Conservation (phyloP, 2,329 filamentous ascomycete species). For the Tothia fuscella region DNA sequence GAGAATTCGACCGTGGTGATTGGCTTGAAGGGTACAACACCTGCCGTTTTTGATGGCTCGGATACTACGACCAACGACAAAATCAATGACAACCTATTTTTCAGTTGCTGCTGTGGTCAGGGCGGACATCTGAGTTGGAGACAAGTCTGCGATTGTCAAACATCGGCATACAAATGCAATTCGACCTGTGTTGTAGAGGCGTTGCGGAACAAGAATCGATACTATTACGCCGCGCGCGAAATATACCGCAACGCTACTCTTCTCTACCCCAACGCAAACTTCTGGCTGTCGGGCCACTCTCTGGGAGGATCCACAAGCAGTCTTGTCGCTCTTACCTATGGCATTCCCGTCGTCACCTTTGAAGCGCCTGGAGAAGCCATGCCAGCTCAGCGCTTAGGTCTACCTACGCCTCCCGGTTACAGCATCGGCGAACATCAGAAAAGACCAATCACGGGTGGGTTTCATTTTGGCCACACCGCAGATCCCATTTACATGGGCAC, state of each 20-base stretch:
- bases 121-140: slow-evolving; percentile 84
- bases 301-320: slow-evolving; percentile 81
- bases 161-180: slow-evolving; percentile 79
- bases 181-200: slow-evolving; percentile 73
- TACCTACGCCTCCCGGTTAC: slow-evolving; percentile 72
- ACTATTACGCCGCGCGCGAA: slow-evolving; percentile 80
- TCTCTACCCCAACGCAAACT: slow-evolving; percentile 68
- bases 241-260: slow-evolving; percentile 87
- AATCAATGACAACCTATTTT: slow-evolving; percentile 93
- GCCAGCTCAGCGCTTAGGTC: slow-evolving; percentile 68
- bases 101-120: slow-evolving; percentile 94
- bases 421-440: slow-evolving; percentile 60
- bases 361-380: slow-evolving; percentile 87
- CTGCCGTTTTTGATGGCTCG: slow-evolving; percentile 86
- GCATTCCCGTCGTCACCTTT: slow-evolving; percentile 81
- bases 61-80: slow-evolving; percentile 97
- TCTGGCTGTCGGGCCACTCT: slow-evolving; percentile 90
- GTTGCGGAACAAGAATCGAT: slow-evolving; percentile 70
- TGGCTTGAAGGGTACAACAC: slow-evolving; percentile 78
- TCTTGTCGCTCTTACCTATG: slow-evolving; percentile 83
- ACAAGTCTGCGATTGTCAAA: slow-evolving; percentile 87
- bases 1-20: slow-evolving; percentile 80
- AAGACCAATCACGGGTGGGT: slow-evolving; percentile 62
- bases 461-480: slow-evolving; percentile 89
- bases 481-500: slow-evolving; percentile 91